phyloP scores from a whole-genome alignment of 495 filamentous ascomycete species.

The Oleoguttula mirabilis region DNA sequence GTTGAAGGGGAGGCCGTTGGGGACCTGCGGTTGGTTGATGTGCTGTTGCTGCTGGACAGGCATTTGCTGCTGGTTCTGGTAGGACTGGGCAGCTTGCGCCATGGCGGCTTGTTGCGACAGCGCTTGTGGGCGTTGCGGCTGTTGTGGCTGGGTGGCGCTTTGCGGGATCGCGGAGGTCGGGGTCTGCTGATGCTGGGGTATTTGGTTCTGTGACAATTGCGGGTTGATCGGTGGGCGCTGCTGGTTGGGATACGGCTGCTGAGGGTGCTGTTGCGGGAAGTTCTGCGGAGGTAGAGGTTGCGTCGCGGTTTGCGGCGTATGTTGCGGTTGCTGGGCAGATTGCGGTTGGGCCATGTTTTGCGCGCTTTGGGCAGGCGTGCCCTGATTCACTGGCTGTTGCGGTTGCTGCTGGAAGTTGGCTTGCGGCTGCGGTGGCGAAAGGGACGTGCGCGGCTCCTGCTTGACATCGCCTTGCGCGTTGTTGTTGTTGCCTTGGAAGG shows the following conservation, averaged over 20 bases:
- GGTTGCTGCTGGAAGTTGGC: constrained; percentile 6
- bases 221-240: constrained; percentile 4
- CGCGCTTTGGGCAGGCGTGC: not conserved
- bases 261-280: not conserved
- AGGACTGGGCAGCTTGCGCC: constrained; percentile 45
- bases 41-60: not conserved
- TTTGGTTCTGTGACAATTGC: constrained; percentile 11
- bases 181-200: constrained; percentile 7
- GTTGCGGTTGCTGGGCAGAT: constrained; percentile 14
- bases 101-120: constrained; percentile 54
- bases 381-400: constrained; percentile 3
- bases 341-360: constrained; percentile 11
- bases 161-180: constrained; percentile 7
- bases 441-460: constrained; percentile 3
- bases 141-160: constrained; percentile 11
- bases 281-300: not conserved
- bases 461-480: constrained; percentile 7
- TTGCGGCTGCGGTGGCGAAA: constrained; percentile 9
- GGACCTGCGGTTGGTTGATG: constrained; percentile 27
- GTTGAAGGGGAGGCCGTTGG: constrained; percentile 19
- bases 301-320: constrained; percentile 1
- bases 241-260: constrained; percentile 5
- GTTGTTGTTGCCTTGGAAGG: constrained; percentile 2
- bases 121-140: constrained; percentile 35
- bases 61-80: constrained; percentile 36